These are phyloP conservation scores for Kappamyces sp. DNA, from an alignment of 192 early-diverging fungal species.

Conservation along the genomic window DNA sequence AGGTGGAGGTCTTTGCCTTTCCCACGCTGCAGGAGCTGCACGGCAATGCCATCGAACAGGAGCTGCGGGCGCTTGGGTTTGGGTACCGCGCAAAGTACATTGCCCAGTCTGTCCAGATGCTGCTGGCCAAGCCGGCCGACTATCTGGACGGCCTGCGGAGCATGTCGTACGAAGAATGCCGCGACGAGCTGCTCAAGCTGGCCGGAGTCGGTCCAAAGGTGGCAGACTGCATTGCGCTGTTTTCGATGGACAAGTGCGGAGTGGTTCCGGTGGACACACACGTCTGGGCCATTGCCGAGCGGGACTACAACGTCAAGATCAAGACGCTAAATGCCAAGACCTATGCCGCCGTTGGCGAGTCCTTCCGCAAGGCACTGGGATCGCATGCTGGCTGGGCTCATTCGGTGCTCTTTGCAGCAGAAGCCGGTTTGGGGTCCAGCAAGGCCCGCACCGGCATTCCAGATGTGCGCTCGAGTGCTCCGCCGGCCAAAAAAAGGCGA, in stretches of 20 bases:
- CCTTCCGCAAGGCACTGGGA: constrained; percentile 74
- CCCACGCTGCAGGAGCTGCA: constrained; percentile 55
- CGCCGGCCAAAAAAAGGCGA: too few species aligned
- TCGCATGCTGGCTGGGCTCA: constrained; percentile 60
- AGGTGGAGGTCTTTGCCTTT: constrained; percentile 56
- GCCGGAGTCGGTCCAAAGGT: constrained; percentile 92
- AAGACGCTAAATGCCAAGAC: constrained; percentile 62
- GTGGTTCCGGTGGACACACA: constrained; percentile 85
- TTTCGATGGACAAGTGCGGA: constrained; percentile 77
- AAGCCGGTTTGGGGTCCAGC: neutral
- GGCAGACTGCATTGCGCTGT: constrained; percentile 91
- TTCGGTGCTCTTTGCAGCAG: constrained; percentile 16
- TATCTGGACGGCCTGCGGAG: constrained; percentile 65
- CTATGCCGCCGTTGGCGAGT: constrained; percentile 65
- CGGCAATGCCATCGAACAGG: constrained; percentile 52
- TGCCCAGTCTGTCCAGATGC: constrained; percentile 53
- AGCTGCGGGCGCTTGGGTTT: constrained; percentile 74
- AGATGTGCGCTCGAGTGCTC: neutral
- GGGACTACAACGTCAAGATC: constrained; percentile 57
- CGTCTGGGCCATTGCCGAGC: constrained; percentile 84
- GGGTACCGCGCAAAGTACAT: constrained; percentile 96
- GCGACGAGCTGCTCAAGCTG: constrained; percentile 60
- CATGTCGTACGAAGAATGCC: constrained; percentile 48
- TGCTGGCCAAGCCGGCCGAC: constrained; percentile 47
- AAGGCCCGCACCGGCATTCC: neutral